Percentiles rank a stretch among this genome's conserved stretches.
Evolutionary conservation across 345 rosid genomes (phyloP).

Genomic region (Euphorbia tirucalli): DNA sequence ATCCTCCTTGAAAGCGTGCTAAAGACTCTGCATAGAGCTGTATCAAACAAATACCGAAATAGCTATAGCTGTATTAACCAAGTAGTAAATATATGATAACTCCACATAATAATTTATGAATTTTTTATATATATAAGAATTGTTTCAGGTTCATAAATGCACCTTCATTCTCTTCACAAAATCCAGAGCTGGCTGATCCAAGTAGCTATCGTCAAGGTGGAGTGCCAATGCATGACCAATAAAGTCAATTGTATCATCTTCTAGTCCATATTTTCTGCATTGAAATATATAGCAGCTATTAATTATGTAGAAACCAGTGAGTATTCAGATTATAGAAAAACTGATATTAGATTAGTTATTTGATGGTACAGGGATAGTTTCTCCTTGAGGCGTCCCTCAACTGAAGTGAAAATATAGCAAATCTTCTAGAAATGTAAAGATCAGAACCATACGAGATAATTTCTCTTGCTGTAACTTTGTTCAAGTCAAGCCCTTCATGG

Average conservation of each 20-base stretch:
- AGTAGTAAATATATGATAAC: neutral
- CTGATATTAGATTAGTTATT: neutral
- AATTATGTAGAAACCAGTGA: neutral
- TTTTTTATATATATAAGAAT: neutral
- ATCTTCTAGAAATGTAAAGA: neutral
- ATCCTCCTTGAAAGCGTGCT: slow-evolving; percentile 91
- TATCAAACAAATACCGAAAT: neutral
- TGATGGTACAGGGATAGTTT: neutral
- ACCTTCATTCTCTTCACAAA: slow-evolving; percentile 91
- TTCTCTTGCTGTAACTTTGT: slow-evolving; percentile 76
- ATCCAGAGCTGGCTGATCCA: slow-evolving; percentile 74
- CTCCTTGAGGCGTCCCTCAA: neutral
- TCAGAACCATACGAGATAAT: slow-evolving; percentile 55
- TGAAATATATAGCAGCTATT: neutral
- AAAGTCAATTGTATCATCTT: slow-evolving; percentile 86
- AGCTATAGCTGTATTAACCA: neutral
- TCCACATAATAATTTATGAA: neutral
- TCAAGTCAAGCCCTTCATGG: slow-evolving; percentile 80
- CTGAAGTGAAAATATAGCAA: slow-evolving; percentile 1
- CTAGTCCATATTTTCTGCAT: slow-evolving; percentile 75
- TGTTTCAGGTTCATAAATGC: neutral
- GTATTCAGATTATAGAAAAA: neutral
- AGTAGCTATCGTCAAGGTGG: slow-evolving; percentile 62
- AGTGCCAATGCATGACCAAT: slow-evolving; percentile 94
- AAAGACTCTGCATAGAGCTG: slow-evolving; percentile 90